Percentiles rank a stretch among this genome's conserved stretches.
Conservation (phyloP, 768 basidiomycete species). For the Pisolithus marmoratus region DNA sequence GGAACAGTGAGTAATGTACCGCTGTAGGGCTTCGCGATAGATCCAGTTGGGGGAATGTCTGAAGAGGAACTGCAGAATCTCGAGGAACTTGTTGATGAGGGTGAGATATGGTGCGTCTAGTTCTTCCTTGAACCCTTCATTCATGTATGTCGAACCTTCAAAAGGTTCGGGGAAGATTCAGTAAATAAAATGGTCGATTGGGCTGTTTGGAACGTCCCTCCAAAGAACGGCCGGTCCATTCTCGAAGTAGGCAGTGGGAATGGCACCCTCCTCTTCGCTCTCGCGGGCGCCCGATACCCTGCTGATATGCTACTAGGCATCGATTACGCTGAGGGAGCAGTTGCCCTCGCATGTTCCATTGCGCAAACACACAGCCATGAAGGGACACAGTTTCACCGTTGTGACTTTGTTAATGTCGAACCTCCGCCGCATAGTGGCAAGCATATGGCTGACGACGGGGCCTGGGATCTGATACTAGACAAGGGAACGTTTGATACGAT, state of each 20-base stretch:
- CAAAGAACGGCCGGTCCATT: constrained; percentile 41
- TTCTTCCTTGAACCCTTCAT: background rate
- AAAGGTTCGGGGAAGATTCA: constrained; percentile 75
- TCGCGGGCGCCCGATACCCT: constrained; percentile 62
- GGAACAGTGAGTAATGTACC: constrained; percentile 54
- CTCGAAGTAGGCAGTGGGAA: constrained; percentile 82
- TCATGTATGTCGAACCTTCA: background rate
- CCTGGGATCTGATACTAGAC: constrained; percentile 76
- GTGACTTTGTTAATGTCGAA: constrained; percentile 60
- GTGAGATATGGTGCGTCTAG: constrained; percentile 68
- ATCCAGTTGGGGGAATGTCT: constrained; percentile 72
- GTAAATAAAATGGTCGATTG: constrained; percentile 79
- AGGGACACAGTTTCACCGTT: constrained; percentile 45
- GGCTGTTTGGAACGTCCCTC: constrained; percentile 51
- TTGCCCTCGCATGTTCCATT: constrained; percentile 56
- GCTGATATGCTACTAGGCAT: constrained; percentile 51
- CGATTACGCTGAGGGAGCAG: constrained; percentile 73
- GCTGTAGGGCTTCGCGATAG: background rate
- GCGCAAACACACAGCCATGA: constrained; percentile 33
- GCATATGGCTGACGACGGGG: constrained; percentile 1
- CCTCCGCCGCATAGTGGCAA: constrained; percentile 27
- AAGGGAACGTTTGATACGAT: constrained; percentile 92
- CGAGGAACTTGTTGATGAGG: constrained; percentile 74
- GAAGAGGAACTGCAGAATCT: constrained; percentile 66
- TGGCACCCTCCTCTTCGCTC: constrained; percentile 67